Conservation (phyloP, 2,329 filamentous ascomycete species). For the Fusarium burgessii region DNA sequence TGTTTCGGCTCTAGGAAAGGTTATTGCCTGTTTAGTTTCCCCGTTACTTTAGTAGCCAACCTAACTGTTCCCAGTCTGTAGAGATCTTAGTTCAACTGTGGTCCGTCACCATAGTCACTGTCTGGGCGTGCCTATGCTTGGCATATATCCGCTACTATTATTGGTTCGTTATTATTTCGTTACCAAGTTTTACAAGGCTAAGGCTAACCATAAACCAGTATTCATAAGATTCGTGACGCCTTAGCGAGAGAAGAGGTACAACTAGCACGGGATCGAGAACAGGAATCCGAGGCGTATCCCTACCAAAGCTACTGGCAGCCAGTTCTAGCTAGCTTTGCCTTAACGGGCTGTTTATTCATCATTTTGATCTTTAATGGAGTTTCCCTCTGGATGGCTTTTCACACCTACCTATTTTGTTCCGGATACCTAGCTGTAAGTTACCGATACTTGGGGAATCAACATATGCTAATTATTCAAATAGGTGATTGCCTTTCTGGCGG, state of each 20-base stretch:
- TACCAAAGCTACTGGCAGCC: not conserved
- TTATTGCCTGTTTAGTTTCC: not conserved
- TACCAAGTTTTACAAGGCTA: rapidly evolving
- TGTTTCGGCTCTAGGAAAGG: not conserved
- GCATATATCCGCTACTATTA: not conserved
- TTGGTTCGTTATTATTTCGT: not conserved
- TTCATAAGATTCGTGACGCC: not conserved
- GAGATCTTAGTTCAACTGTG: not conserved
- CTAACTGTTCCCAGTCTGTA: too few relatives aligned
- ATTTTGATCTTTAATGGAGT: not conserved
- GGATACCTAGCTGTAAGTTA: not conserved
- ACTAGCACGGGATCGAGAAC: not conserved
- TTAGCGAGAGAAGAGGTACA: not conserved
- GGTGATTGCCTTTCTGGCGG: not conserved
- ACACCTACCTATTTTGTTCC: not conserved
- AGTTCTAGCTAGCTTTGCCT: not conserved
- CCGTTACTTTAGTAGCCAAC: too few relatives aligned
- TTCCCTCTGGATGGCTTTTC: not conserved
- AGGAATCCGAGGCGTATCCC: not conserved
- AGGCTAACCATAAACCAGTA: not conserved
- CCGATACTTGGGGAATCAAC: too few relatives aligned
- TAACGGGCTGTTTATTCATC: not conserved
- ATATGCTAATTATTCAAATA: too few relatives aligned
- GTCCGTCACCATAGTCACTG: not conserved
- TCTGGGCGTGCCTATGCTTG: not conserved